Conservation (phyloP, 1,284 basidiomycete species). For the Chalciporus sp. region DNA sequence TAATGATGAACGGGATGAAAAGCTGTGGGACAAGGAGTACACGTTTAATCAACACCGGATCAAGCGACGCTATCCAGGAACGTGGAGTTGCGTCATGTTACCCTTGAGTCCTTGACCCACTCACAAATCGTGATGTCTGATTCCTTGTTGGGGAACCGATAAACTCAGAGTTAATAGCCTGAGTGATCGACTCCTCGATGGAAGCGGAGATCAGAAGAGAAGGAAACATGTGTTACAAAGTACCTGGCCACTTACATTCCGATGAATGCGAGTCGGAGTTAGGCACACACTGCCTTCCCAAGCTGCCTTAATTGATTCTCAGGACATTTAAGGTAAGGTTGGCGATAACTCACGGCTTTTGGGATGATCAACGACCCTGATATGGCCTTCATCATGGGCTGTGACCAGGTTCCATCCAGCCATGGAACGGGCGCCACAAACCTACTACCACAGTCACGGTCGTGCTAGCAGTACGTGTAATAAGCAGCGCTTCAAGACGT, state of each 20-base stretch:
- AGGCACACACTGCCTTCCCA: not conserved
- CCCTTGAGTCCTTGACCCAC: not conserved
- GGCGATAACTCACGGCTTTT: not conserved
- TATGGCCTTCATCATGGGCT: not conserved
- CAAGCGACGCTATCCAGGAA: not conserved
- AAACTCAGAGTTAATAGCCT: not conserved
- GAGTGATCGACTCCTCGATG: not conserved
- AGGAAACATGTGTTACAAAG: not conserved
- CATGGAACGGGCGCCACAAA: conserved; percentile 8
- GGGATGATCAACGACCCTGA: not conserved
- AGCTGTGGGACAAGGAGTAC: not conserved
- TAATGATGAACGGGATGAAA: not conserved
- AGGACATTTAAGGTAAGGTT: too few relatives aligned
- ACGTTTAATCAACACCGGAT: conserved; percentile 3
- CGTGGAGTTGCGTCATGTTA: too few relatives aligned
- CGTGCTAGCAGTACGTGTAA: too few relatives aligned
- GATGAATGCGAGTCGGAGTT: not conserved
- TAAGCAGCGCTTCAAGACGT: too few relatives aligned
- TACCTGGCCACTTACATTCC: not conserved
- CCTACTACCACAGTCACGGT: conserved; percentile 1
- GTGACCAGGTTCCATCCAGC: not conserved
- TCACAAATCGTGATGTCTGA: not conserved
- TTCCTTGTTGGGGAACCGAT: not conserved
- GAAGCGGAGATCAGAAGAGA: not conserved
- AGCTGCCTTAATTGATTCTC: too few relatives aligned